Base-by-base conservation (phyloP, 2,329 filamentous ascomycete species). In the Colletotrichum lindemuthianum region DNA sequence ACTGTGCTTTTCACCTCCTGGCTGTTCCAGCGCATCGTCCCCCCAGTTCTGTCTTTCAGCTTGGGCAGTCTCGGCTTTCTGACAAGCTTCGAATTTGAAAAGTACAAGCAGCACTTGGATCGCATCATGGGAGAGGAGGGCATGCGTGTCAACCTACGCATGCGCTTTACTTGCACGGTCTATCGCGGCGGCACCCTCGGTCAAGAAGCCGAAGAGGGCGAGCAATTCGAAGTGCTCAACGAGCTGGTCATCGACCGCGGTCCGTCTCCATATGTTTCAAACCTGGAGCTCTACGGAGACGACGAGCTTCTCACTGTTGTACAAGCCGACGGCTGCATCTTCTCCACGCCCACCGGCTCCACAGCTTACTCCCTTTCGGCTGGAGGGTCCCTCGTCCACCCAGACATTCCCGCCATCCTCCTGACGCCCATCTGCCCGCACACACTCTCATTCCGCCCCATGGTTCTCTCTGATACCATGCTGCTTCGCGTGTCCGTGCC, bases 81-180 rank as follows among this genome's bases (percentile, higher is more conserved):
- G 71, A 96, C 93, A 2, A 93, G 89, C 63, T 96, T 96, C 72
- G 88, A 94, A 74, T 99, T 96, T 74, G 88, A 92, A 67, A 86
- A 90, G 70, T 97, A 97, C 82, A 93, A 93, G 78, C 84, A 91
- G 64, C 92, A 97, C 72, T 86, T 99, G 39, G 90, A 92, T 77
- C 90, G 89, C 58, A 87, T 98, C 70, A 97, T 99, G 93, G 93
- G 93, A 66, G 92, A 96, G 61, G 88, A 91, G 2, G 96, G 96
- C 60, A 98, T 99, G 95, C 91, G 95, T 58, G 95, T 98, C 66
- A 98, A 97, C 74, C 84, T 99, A 70, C 93, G 96, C 70, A 99
- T 99, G 96, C 92, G 96, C 67, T 99, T 99, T 77, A 99, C 96
- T 13, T 98, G 95, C 80, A 98, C 96, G 0, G 94, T 99, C 8